Conservation (phyloP, 1,139 yeast species). For the Meyerozyma guilliermondii region DNA sequence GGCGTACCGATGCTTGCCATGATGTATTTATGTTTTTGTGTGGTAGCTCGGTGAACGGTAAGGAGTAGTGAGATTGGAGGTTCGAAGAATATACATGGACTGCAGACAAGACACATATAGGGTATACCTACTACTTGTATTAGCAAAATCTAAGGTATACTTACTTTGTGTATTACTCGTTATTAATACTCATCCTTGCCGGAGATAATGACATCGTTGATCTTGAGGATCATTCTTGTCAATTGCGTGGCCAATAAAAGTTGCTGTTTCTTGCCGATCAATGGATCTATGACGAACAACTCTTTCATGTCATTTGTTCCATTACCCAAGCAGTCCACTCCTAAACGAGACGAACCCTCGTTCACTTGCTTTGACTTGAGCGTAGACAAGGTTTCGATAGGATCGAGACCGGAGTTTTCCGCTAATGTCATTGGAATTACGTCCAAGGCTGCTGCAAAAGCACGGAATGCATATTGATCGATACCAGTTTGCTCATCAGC, state of each 20-base stretch:
- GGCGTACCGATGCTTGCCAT: slow-evolving; percentile 73
- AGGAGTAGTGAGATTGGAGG: not conserved
- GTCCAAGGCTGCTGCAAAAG: slow-evolving; percentile 88
- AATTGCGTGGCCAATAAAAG: slow-evolving; percentile 91
- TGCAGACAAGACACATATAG: not conserved
- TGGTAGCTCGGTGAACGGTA: not conserved
- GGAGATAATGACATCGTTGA: slow-evolving; percentile 90
- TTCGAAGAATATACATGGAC: not conserved
- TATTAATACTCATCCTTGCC: slow-evolving; percentile 71
- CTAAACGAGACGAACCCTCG: slow-evolving; percentile 66
- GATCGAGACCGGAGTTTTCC: slow-evolving; percentile 92
- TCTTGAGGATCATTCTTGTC: slow-evolving; percentile 95
- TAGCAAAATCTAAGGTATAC: not conserved
- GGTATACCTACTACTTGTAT: not conserved
- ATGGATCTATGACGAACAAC: slow-evolving; percentile 91
- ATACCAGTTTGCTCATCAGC: slow-evolving; percentile 93
- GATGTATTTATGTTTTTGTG: slow-evolving; percentile 7
- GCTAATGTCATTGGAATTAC: slow-evolving; percentile 92
- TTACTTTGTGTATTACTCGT: not conserved
- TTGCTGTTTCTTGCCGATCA: slow-evolving; percentile 96
- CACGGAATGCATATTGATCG: slow-evolving; percentile 96
- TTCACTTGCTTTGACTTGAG: slow-evolving; percentile 82
- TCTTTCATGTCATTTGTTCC: slow-evolving; percentile 91
- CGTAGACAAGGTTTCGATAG: slow-evolving; percentile 81
- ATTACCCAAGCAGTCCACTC: slow-evolving; percentile 90